Conservation (phyloP, 345 rosid genomes). For the Rhodamnia rubescens region DNA sequence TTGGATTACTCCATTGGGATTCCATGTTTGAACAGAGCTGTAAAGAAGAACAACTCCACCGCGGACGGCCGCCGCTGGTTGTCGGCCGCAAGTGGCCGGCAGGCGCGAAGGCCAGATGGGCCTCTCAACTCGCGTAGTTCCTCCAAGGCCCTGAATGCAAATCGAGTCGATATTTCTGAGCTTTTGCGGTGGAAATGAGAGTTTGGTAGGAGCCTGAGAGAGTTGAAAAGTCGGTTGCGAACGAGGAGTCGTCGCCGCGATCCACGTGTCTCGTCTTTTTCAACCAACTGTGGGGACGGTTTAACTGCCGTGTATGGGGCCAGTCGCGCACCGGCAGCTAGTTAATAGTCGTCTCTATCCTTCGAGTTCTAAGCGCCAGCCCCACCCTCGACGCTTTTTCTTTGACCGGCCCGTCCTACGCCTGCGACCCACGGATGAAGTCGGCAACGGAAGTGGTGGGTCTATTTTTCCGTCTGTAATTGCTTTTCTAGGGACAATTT, state of each 20-base stretch:
- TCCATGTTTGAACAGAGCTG: neutral
- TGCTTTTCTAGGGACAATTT: neutral
- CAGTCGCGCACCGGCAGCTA: neutral
- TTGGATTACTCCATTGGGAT: neutral
- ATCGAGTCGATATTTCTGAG: neutral
- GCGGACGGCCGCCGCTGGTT: rapidly evolving
- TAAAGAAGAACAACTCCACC: neutral
- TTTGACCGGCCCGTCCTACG: neutral
- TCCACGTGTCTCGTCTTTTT: neutral
- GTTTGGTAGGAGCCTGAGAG: neutral
- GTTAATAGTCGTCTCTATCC: neutral
- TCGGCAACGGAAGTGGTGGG: neutral
- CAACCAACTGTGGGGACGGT: neutral
- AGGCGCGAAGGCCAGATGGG: neutral
- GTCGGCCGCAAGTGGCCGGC: rapidly evolving
- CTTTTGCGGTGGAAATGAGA: neutral
- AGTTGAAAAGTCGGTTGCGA: neutral
- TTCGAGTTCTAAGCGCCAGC: neutral
- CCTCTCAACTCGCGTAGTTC: neutral
- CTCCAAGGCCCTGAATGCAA: neutral
- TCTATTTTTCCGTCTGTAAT: too few relatives aligned
- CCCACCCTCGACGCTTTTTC: neutral
- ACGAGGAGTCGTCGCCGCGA: neutral
- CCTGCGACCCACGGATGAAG: neutral
- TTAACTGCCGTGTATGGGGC: neutral